These are phyloP conservation scores for Russula earlei DNA, from an alignment of 768 basidiomycete species.

Conservation along the genomic window DNA sequence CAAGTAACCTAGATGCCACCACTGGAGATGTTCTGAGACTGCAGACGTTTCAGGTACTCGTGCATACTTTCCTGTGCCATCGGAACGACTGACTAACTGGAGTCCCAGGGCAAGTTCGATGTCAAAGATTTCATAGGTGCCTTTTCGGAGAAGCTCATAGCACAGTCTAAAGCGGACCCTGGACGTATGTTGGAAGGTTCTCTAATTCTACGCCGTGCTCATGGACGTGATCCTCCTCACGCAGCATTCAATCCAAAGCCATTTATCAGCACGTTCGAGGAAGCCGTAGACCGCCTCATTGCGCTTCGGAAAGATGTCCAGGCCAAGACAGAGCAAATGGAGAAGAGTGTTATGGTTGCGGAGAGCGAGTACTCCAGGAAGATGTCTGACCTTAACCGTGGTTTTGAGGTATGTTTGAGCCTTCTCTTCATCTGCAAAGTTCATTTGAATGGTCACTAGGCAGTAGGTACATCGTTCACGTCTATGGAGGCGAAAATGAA, in stretches of 20 bases:
- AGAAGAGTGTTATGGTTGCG: constrained; percentile 78
- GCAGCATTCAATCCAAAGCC: constrained; percentile 91
- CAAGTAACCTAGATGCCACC: not conserved
- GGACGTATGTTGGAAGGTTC: constrained; percentile 53
- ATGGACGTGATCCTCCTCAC: not conserved
- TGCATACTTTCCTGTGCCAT: not conserved
- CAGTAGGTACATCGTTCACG: constrained; percentile 78
- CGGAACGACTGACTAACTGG: not conserved
- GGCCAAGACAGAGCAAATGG: constrained; percentile 81
- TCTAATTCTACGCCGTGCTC: not conserved
- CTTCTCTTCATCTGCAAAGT: not conserved
- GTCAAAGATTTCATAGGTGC: constrained; percentile 82
- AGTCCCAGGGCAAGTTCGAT: constrained; percentile 76
- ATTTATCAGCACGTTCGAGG: constrained; percentile 87
- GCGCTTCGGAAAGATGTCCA: constrained; percentile 85
- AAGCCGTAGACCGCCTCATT: constrained; percentile 82
- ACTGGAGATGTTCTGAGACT: constrained; percentile 5
- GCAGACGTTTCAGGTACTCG: constrained; percentile 17
- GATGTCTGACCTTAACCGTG: constrained; percentile 85
- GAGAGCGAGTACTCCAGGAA: constrained; percentile 93
- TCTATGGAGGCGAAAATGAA: constrained; percentile 88
- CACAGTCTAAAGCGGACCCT: constrained; percentile 71
- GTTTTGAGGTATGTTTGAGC: constrained; percentile 68
- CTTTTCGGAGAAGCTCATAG: constrained; percentile 81
- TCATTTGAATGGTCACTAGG: constrained; percentile 34